Evolutionary conservation across 352 stramenopile species (phyloP), one percentile per base, ranked within the genome.

Genomic region (Phytopythium boreale): DNA sequence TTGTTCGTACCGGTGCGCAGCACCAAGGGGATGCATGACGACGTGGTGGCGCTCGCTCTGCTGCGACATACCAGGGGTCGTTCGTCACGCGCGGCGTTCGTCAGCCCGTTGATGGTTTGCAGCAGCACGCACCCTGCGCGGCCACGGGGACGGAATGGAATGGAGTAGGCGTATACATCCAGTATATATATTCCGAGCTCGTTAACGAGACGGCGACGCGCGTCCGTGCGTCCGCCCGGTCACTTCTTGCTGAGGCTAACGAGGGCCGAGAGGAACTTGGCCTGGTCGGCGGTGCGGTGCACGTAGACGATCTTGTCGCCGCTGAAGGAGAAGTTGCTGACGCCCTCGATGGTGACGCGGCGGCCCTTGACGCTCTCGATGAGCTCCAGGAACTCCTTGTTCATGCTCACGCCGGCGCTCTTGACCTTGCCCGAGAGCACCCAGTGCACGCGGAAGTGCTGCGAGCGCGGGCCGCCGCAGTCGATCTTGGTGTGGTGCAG

Each of bases 291-390:
- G 31, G 84, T 95, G 15, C 87, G 87, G 64, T 95, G 87, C 55
- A 95, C 85, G 64, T 95, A 95, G 62, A 93, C 84, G 67, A 95
- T 93, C 67, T 95, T 95, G 80, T 95, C 82, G 22, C 83, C 82
- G 56, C 80, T 91, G 62, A 95, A 95, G 8, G 84, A 93, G 39
- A 91, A 95, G 74, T 92, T 95, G 81, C 84, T 93, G 19, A 95
- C 87, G 29, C 87, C 87, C 57, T 95, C 87, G 58, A 95, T 93
- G 52, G 79, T 88, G 34, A 95, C 83, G 41, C 79, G 81, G 50
- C 78, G 82, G 55, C 82, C 83, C 68, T 89, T 87, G 49, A 95
- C 87, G 47, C 85, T 92, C 66, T 90, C 79, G 50, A 95, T 93
- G 24, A 95, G 75, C 55, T 95, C 84, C 14, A 92, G 65, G 51